These are phyloP conservation scores for Thuja plicata DNA, from an alignment of 83 land plant species.

Conservation along the genomic window DNA sequence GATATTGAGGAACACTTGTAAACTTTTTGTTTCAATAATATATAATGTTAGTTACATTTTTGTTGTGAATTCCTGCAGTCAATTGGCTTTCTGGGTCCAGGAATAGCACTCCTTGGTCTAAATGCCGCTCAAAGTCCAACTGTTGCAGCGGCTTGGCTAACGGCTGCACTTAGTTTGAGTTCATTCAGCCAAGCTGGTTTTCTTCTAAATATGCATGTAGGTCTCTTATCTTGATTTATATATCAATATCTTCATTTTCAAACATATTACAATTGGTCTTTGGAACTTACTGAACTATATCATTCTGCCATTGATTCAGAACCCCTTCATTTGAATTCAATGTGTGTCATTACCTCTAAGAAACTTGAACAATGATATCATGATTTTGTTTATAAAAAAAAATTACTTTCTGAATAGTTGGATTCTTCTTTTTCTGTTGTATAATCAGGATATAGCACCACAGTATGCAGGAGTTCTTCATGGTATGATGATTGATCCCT, in stretches of 20 bases:
- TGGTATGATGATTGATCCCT: slow-evolving; percentile 55
- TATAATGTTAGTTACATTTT: neutral
- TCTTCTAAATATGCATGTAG: slow-evolving; percentile 92
- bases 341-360: neutral
- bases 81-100: slow-evolving; percentile 95
- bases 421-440: neutral
- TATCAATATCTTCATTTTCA: neutral
- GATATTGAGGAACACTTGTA: neutral
- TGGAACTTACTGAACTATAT: neutral
- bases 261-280: neutral
- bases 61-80: slow-evolving; percentile 53
- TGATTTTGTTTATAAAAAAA: neutral
- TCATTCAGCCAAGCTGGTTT: slow-evolving; percentile 98
- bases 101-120: slow-evolving; percentile 74
- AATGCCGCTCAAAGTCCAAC: slow-evolving; percentile 58
- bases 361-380: neutral
- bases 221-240: neutral
- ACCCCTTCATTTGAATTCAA: neutral
- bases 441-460: slow-evolving; percentile 92
- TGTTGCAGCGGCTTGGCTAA: slow-evolving; percentile 79
- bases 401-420: neutral
- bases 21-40: neutral
- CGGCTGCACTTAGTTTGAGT: slow-evolving; percentile 84
- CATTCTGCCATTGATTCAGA: neutral
- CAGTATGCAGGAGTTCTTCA: slow-evolving; percentile 90